Base-by-base conservation (phyloP, 2,329 filamentous ascomycete genomes). In the Sclerotinia glacialis region DNA sequence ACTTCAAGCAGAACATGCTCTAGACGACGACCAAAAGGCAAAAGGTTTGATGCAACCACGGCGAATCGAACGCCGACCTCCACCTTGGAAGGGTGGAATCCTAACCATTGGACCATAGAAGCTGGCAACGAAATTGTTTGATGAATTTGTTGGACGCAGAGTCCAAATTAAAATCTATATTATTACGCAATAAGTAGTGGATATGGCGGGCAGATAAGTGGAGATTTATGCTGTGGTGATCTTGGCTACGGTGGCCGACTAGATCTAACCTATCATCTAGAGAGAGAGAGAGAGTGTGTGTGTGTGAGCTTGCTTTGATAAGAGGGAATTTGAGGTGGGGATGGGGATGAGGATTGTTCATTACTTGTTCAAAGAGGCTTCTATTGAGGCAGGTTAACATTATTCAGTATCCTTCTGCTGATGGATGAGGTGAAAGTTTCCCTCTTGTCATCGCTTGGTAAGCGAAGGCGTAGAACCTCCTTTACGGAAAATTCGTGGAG, bases 71-170 rank as follows among this genome's bases (percentile, higher is more conserved):
- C 53, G 40, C 53, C 34, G 40, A 55, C 53, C 53, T 55, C 44
- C 58, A 49, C 44, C 44, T 61, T 61, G 58, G 44, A 37, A 49
- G 58, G 58, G 44, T 49, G 44, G 44, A 61, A 61, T 61, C 31
- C 28, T 49, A 37, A 61, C 58, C 44, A 61, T 49, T 61, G 58
- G 58, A 61, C 58, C 58, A 49, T 34, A 49, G 58, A 61, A 61
- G 58, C 58, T 23, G 1, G 28, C 7, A 16, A 3, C 7, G 16
- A 31, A 31, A 52, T 1, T 37, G 28, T 59, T 3, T 11, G 2
- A 2, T 60, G 37, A 1, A 8, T 55, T 60, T 60, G 44, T 1
- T 49, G 18, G 1, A 4, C 0, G 2, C 1, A 16, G 0, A 0
- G 0, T 1, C 2, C 3, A 21, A 3, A 2, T 5, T 3, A 16